phyloP scores from a whole-genome alignment of 2,329 filamentous ascomycete genomes.

The Aspergillus puulaauensis region DNA sequence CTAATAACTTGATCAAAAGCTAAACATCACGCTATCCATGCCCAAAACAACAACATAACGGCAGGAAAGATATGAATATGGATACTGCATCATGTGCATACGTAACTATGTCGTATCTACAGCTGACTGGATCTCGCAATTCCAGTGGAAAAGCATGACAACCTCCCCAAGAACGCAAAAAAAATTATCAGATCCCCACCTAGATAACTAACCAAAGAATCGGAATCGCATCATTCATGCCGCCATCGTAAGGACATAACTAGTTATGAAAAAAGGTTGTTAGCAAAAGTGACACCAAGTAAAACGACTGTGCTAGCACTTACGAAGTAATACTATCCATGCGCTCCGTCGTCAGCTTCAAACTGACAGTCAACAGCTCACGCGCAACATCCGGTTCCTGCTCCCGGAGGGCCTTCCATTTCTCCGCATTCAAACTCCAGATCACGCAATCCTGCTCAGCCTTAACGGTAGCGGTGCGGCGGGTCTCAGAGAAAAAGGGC shows the following conservation, averaged over 20 bases:
- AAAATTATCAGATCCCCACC: not conserved
- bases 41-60: too few species aligned
- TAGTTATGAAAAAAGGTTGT: not conserved
- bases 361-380: conserved; percentile 80
- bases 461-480: conserved; percentile 79
- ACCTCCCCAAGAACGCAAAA: not conserved
- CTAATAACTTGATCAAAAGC: too few species aligned
- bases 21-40: too few species aligned
- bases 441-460: conserved; percentile 79
- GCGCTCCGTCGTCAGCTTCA: conserved; percentile 92
- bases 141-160: too few species aligned
- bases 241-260: conserved; percentile 35
- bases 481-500: conserved; percentile 91
- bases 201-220: not conserved
- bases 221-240: conserved; percentile 27
- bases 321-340: conserved; percentile 71
- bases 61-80: too few species aligned
- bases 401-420: conserved; percentile 71
- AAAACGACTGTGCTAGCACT: conserved; percentile 25
- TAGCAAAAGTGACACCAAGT: conserved; percentile 2
- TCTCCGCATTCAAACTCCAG: conserved; percentile 73
- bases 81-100: too few species aligned
- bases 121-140: too few species aligned
- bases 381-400: conserved; percentile 74
- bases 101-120: too few species aligned